Conservation (phyloP, 108 stramenopile species). For the Fragilariopsis cylindrus region DNA sequence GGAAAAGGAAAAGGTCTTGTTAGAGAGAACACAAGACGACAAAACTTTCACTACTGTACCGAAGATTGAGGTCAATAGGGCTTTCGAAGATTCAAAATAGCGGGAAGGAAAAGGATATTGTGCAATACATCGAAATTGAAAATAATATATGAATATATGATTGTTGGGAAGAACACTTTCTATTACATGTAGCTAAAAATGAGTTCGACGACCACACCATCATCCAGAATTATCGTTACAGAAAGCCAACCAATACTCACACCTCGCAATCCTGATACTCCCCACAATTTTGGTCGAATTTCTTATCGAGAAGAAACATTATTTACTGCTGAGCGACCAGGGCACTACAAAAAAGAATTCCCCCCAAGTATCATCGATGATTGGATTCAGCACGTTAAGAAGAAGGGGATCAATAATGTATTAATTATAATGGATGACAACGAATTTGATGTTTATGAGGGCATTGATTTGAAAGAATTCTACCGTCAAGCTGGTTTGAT, state of each 20-base stretch:
- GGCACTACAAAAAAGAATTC: constrained; percentile 28
- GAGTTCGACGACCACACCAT: no score
- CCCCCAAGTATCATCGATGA: constrained; percentile 28
- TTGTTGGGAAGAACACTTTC: no score
- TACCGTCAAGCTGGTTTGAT: constrained; percentile 27
- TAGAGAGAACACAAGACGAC: no score
- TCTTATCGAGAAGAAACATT: constrained; percentile 31
- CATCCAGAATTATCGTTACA: constrained; percentile 13
- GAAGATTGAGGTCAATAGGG: no score
- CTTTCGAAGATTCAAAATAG: no score
- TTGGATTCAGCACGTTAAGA: constrained; percentile 44
- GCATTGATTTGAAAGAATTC: constrained; percentile 28
- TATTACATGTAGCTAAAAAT: no score
- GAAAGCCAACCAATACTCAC: constrained; percentile 28
- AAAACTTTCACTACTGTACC: no score
- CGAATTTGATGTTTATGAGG: constrained; percentile 35
- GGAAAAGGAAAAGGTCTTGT: no score
- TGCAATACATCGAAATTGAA: no score
- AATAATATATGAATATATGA: no score
- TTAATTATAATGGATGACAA: constrained; percentile 36
- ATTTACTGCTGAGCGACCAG: constrained; percentile 35
- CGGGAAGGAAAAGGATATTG: no score
- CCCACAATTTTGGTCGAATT: constrained; percentile 38
- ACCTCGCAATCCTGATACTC: constrained; percentile 22
- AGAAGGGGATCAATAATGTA: constrained; percentile 26